These are phyloP conservation scores for Euphorbia tirucalli DNA, from an alignment of 345 rosid species.

Conservation along the genomic window DNA sequence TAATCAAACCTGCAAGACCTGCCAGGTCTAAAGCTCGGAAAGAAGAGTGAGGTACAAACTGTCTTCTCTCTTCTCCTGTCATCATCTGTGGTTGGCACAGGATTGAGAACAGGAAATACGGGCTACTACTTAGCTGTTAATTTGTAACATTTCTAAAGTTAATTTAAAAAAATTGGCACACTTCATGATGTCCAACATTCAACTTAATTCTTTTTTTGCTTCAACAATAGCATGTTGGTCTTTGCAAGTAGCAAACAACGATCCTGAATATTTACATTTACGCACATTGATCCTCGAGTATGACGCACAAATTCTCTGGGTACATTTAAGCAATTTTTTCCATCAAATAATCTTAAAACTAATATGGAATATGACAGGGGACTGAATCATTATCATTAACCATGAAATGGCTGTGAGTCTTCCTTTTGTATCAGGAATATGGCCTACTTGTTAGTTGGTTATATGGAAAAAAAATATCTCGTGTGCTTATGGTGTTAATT, in stretches of 20 bases:
- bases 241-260: no score
- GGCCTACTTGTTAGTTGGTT: no score
- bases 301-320: background rate
- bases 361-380: no score
- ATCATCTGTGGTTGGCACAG: conserved; percentile 2
- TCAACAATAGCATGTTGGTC: background rate
- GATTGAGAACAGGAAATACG: background rate
- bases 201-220: background rate
- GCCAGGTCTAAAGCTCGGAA: conserved; percentile 58
- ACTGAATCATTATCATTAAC: no score
- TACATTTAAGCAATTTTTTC: no score
- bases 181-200: background rate
- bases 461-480: no score
- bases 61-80: background rate
- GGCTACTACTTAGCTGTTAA: background rate
- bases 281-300: no score
- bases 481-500: no score
- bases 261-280: no score
- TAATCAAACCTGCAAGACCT: conserved; percentile 65
- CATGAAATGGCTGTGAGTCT: no score
- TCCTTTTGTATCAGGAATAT: no score
- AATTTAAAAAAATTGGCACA: background rate
- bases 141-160: conserved; percentile 8
- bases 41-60: conserved; percentile 43
- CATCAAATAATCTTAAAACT: no score